phyloP scores from a whole-genome alignment of 352 stramenopile species.

The Plasmopara halstedii region DNA sequence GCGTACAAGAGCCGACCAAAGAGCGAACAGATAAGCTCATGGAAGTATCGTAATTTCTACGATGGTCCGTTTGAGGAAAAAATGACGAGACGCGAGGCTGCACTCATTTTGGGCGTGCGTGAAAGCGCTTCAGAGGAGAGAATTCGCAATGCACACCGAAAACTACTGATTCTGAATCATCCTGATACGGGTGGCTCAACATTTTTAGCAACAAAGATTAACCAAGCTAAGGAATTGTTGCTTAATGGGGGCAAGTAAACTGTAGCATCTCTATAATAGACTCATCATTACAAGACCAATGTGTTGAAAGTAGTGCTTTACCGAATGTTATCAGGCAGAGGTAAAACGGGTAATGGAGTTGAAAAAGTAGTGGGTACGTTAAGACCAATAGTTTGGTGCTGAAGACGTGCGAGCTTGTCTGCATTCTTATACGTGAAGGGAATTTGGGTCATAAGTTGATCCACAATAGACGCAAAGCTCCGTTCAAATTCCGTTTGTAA shows the following conservation, averaged over 20 bases:
- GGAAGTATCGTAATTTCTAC: constrained; percentile 89
- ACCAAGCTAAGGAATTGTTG: constrained; percentile 98
- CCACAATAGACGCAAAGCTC: constrained; percentile 47
- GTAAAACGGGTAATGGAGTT: constrained; percentile 2
- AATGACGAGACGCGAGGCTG: constrained; percentile 98
- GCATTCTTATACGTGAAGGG: constrained; percentile 21
- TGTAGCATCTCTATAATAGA: not conserved
- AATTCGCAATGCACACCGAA: constrained; percentile 97
- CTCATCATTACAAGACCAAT: not conserved
- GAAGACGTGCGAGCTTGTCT: constrained; percentile 18
- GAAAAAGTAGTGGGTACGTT: not conserved
- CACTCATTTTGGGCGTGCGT: constrained; percentile 97
- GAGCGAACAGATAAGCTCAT: constrained; percentile 48
- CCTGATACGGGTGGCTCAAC: constrained; percentile 98
- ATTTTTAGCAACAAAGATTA: constrained; percentile 99
- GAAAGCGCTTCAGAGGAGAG: constrained; percentile 91
- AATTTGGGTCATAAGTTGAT: constrained; percentile 31
- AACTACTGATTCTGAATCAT: constrained; percentile 98
- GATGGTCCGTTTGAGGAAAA: constrained; percentile 98
- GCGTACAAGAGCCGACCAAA: constrained; percentile 70
- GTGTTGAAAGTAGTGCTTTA: not conserved
- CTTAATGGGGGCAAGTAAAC: constrained; percentile 59
- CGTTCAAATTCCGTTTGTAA: constrained; percentile 68
- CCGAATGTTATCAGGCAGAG: constrained; percentile 1
- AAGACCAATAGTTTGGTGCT: constrained; percentile 1